Evolutionary conservation across 1,284 basidiomycete genomes (phyloP).

Genomic region (Grifola frondosa): DNA sequence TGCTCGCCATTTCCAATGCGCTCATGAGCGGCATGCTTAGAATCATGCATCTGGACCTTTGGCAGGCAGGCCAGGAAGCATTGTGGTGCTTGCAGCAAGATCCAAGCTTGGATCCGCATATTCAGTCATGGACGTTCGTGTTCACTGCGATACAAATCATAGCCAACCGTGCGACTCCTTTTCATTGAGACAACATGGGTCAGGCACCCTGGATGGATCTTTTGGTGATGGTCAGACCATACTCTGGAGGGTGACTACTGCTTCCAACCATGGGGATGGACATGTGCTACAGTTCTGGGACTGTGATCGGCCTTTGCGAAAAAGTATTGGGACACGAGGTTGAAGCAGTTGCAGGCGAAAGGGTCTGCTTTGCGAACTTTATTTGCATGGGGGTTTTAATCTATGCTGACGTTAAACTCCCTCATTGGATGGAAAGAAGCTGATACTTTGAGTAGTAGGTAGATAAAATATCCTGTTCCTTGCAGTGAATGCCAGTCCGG

Average conservation of each 20-base stretch:
- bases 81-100: too few relatives aligned
- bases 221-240: neutral
- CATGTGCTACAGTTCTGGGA: neutral
- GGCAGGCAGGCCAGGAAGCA: neutral
- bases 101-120: neutral
- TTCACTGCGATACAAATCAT: neutral
- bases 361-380: neutral
- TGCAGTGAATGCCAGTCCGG: too few relatives aligned
- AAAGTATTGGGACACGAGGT: neutral
- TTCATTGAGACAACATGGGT: slow-evolving; percentile 1
- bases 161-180: neutral
- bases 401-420: neutral
- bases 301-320: neutral
- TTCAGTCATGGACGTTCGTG: neutral
- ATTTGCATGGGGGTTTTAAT: neutral
- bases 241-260: neutral
- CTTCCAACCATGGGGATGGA: neutral
- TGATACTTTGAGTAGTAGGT: too few relatives aligned
- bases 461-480: too few relatives aligned
- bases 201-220: neutral
- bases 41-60: neutral
- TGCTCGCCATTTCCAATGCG: neutral
- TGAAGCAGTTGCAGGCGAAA: neutral
- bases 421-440: neutral
- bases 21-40: neutral